Conservation (phyloP, 2,329 filamentous ascomycete genomes). For the Verticillium nonalfalfae region DNA sequence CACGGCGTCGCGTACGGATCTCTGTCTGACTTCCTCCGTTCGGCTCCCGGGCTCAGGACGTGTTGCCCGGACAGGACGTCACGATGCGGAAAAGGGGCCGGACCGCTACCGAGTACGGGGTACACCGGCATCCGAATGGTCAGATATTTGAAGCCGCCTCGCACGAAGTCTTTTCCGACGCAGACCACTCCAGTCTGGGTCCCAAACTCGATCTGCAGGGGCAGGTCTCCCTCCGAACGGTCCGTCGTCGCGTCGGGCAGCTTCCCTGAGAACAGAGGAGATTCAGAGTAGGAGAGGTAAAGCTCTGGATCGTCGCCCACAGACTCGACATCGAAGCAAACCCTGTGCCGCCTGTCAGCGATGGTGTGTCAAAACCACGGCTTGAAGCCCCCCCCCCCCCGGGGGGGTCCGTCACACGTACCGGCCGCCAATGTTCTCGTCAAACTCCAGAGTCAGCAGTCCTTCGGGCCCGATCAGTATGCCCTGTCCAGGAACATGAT, state of each 20-base stretch:
- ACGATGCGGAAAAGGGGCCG: not conserved
- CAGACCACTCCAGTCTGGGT: conserved; percentile 22
- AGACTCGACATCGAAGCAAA: conserved; percentile 24
- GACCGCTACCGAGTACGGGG: conserved; percentile 12
- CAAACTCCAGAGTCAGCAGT: conserved; percentile 29
- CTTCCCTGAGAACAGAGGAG: conserved; percentile 12
- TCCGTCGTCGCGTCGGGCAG: conserved; percentile 17
- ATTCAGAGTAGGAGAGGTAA: conserved; percentile 16
- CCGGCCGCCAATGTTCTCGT: conserved; percentile 32
- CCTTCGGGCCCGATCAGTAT: conserved; percentile 23
- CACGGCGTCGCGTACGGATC: conserved; percentile 15
- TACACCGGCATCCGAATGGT: conserved; percentile 31
- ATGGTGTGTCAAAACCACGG: no score
- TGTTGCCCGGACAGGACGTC: conserved; percentile 7
- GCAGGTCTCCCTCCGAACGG: conserved; percentile 13
- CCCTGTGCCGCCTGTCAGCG: conserved; percentile 13
- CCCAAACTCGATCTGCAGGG: conserved; percentile 19
- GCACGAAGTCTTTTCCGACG: conserved; percentile 20
- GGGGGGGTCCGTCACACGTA: conserved; percentile 16
- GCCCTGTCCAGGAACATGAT: conserved; percentile 6
- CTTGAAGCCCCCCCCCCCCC: no score
- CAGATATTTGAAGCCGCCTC: conserved; percentile 38
- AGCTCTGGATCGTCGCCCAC: conserved; percentile 19
- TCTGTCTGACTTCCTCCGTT: conserved; percentile 3
- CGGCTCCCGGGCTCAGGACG: conserved; percentile 3